A percentile compares a stretch with the other conserved stretches of the same genome.
Conservation (phyloP, 116 monocot genomes). For the Dioscorea cayenensis region DNA sequence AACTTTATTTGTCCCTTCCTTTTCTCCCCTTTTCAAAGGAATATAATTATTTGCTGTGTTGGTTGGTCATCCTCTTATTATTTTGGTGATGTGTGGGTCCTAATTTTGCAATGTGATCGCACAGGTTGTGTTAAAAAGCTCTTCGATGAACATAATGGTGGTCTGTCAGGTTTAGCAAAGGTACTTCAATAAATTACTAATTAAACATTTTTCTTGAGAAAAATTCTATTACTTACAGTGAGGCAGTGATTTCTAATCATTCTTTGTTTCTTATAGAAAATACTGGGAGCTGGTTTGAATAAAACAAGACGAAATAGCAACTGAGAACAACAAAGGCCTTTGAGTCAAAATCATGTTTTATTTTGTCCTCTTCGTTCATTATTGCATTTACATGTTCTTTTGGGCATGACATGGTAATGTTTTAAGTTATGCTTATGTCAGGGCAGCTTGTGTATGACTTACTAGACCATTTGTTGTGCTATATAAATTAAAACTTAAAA, state of each 20-base stretch:
- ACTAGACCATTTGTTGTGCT: too few species aligned
- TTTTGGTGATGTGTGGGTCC: conserved; percentile 46
- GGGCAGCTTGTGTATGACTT: too few species aligned
- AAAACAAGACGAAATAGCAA: conserved; percentile 96
- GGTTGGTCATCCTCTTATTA: background rate
- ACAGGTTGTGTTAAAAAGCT: conserved; percentile 78
- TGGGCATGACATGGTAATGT: too few species aligned
- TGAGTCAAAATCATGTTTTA: conserved; percentile 81
- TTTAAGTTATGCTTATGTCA: too few species aligned
- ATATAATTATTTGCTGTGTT: background rate
- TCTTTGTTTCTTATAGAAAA: conserved; percentile 42
- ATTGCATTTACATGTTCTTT: too few species aligned
- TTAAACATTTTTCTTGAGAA: too few species aligned
- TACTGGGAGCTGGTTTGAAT: conserved; percentile 91
- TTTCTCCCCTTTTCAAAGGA: too few species aligned
- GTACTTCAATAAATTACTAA: conserved; percentile 17
- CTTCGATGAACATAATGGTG: conserved; percentile 70
- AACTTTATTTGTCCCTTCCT: background rate
- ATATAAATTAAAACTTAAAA: too few species aligned
- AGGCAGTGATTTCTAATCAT: background rate
- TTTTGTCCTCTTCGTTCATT: background rate
- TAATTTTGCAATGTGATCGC: conserved; percentile 89
- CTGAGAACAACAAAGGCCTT: conserved; percentile 91
- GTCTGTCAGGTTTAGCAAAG: conserved; percentile 81
- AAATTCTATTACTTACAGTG: background rate